Evolutionary conservation across 208 protist species (phyloP), one percentile per base, ranked within the genome.

Genomic region (Trypanosoma mega): DNA sequence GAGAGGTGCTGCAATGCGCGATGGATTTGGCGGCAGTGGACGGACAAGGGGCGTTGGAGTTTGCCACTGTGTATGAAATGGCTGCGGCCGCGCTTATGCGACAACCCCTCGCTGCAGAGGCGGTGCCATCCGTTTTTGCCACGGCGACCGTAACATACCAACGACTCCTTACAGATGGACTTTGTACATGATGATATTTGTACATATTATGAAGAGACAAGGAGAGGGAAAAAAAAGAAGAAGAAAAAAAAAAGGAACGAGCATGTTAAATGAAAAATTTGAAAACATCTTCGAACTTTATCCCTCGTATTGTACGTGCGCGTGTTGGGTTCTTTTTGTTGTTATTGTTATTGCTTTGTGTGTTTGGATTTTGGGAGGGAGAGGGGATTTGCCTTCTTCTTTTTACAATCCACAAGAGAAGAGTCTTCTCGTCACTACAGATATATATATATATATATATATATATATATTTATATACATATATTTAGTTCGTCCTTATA

Each of bases 1-100:
- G 54, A 47, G 62, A 64, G 39, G 45, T 76, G 18, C 41, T 76
- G 9, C 56, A 60, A 23, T 68, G 33, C 21, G 60, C 69, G 27
- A 30, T 68, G 62, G 61, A 64, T n/a, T 31, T 39, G 1, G 54
- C 65, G 30, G 8, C 57, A 6, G 62, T 64, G 24, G 62, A 63
- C 3, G 69, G 65, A 50, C 14, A 53, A 55, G 43, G 29, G 31
- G 3, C 55, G 41, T 18, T 70, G 5, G 55, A 76, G 56, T 65
- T 67, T 36, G 37, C 62, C 3, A 36, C 46, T 29, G 68, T 66
- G 0, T 68, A 60, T 61, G 62, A 44, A 24, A 68, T 61, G 9
- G 24, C 61, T 26, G 61, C 33, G 21, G 16, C 4, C 21, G 34
- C 27, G 12, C 41, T 68, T 5, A 18, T 68, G 20, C 50, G 31